Percentiles rank a stretch among this genome's conserved stretches.
These are phyloP conservation scores for Tolypocladium ovalisporum DNA, from an alignment of 2,329 filamentous ascomycete species.

Conservation along the genomic window DNA sequence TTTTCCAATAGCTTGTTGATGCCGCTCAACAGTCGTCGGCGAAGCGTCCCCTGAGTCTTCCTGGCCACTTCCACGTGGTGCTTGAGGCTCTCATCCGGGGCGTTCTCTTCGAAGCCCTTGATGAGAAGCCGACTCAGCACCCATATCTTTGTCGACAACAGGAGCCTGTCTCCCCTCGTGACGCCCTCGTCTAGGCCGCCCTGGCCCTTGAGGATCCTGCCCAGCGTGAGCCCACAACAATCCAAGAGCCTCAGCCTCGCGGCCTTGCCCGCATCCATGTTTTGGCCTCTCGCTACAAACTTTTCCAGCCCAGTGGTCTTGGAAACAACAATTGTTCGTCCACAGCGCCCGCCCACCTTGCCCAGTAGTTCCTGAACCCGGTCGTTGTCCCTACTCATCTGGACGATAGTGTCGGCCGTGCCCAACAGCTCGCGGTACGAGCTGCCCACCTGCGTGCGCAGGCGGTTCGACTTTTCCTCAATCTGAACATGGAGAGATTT, in stretches of 20 bases:
- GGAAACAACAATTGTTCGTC: slow-evolving; percentile 55
- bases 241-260: slow-evolving; percentile 40
- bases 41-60: slow-evolving; percentile 50
- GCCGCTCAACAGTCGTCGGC: slow-evolving; percentile 51
- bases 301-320: slow-evolving; percentile 48
- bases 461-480: slow-evolving; percentile 50
- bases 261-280: slow-evolving; percentile 16
- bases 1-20: slow-evolving; percentile 60
- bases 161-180: slow-evolving; percentile 36
- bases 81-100: slow-evolving; percentile 19
- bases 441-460: slow-evolving; percentile 53
- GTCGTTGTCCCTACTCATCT: slow-evolving; percentile 73
- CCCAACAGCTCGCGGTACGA: slow-evolving; percentile 82
- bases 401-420: slow-evolving; percentile 87
- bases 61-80: slow-evolving; percentile 46
- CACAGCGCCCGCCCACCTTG: slow-evolving; percentile 66
- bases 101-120: slow-evolving; percentile 54
- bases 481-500: slow-evolving; percentile 46
- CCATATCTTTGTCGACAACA: slow-evolving; percentile 58
- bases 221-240: slow-evolving; percentile 37
- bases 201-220: slow-evolving; percentile 34
- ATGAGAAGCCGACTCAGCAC: slow-evolving; percentile 66
- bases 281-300: slow-evolving; percentile 25
- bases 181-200: slow-evolving; percentile 16
- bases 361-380: slow-evolving; percentile 60